phyloP scores from a whole-genome alignment of 202 grass and related monocot species.

The Musa balbisiana region DNA sequence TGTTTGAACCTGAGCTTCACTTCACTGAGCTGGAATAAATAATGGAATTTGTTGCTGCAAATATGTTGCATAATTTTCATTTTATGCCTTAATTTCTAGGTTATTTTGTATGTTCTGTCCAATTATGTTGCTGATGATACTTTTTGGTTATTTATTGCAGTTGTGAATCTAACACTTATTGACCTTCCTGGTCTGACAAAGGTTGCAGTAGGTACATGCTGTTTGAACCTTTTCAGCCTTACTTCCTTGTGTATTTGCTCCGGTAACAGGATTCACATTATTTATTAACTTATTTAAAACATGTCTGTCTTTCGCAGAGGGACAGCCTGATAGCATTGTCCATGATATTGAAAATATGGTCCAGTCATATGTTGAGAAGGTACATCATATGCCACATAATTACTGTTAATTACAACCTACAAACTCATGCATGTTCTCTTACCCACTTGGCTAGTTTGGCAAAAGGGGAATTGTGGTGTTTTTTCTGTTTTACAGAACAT shows the following conservation, averaged over 20 bases:
- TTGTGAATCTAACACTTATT: slow-evolving; percentile 91
- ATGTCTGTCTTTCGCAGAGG: slow-evolving; percentile 53
- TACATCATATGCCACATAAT: slow-evolving; percentile 18
- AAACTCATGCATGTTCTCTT: neutral
- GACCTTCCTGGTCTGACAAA: slow-evolving; percentile 88
- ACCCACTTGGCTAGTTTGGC: neutral
- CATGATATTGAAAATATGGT: slow-evolving; percentile 90
- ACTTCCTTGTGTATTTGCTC: slow-evolving; percentile 1
- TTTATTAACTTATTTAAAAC: neutral
- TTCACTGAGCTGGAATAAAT: too few species aligned
- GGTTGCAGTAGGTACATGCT: slow-evolving; percentile 61
- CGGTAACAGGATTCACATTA: neutral
- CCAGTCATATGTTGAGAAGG: slow-evolving; percentile 68
- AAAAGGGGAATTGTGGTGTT: too few species aligned
- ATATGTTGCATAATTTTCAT: too few species aligned
- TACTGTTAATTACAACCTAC: neutral
- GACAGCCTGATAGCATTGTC: slow-evolving; percentile 84
- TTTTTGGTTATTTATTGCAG: slow-evolving; percentile 46
- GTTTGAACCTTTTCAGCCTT: neutral
- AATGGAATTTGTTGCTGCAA: too few species aligned
- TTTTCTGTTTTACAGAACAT: too few species aligned
- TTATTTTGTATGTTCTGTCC: too few species aligned
- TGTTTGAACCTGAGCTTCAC: too few species aligned
- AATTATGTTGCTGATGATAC: neutral
- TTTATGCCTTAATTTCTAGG: neutral